phyloP scores from a whole-genome alignment of 768 basidiomycete genomes.

The Hemileccinum impolitum region DNA sequence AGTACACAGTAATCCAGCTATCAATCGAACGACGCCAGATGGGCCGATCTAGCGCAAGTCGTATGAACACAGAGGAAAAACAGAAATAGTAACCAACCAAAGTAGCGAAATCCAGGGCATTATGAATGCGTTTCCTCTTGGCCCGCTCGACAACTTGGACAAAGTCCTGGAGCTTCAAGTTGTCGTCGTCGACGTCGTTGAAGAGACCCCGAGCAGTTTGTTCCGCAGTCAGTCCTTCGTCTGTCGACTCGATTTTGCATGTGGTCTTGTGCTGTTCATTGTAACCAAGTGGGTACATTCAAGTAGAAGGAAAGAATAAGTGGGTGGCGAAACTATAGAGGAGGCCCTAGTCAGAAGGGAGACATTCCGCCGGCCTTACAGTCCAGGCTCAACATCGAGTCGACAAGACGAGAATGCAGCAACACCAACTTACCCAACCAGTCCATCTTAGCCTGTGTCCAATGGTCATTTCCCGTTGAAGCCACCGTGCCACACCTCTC shows the following conservation, averaged over 20 bases:
- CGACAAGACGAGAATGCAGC: neutral
- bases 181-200: slow-evolving; percentile 65
- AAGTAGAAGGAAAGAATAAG: slow-evolving; percentile 80
- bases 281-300: slow-evolving; percentile 73
- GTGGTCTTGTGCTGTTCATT: slow-evolving; percentile 75
- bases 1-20: slow-evolving; percentile 42
- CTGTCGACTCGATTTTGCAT: slow-evolving; percentile 71
- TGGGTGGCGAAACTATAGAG: slow-evolving; percentile 78
- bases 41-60: slow-evolving; percentile 42
- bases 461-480: slow-evolving; percentile 26
- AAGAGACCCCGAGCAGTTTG: slow-evolving; percentile 57
- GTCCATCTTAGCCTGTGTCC: slow-evolving; percentile 51
- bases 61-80: neutral
- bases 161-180: slow-evolving; percentile 63
- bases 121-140: slow-evolving; percentile 54
- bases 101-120: slow-evolving; percentile 37
- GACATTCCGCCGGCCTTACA: slow-evolving; percentile 75
- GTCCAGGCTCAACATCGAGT: neutral
- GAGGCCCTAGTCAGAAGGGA: slow-evolving; percentile 75
- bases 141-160: slow-evolving; percentile 63
- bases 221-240: slow-evolving; percentile 61
- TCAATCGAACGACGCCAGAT: slow-evolving; percentile 53
- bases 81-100: slow-evolving; percentile 35
- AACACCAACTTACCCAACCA: slow-evolving; percentile 38
- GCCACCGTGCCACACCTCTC: too few relatives aligned